Conservation (phyloP, 495 filamentous ascomycete genomes). For the Hyaloscypha hepaticicola region DNA sequence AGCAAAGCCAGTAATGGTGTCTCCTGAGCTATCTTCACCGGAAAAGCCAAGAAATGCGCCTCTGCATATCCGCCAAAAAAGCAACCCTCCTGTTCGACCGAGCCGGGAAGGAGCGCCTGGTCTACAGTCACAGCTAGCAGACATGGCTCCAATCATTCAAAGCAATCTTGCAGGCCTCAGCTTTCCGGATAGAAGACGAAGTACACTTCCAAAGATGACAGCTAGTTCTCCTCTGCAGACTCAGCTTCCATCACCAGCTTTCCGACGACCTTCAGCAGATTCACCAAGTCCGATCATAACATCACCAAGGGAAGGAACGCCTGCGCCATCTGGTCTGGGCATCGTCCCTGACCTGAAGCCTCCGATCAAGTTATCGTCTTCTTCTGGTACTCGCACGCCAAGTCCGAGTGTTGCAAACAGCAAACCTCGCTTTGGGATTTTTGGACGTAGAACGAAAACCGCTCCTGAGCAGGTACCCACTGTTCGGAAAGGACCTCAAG, state of each 20-base stretch:
- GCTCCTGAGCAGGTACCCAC: conserved; percentile 49
- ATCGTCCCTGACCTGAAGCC: conserved; percentile 30
- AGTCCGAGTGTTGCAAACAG: conserved; percentile 45
- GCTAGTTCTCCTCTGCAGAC: conserved; percentile 17
- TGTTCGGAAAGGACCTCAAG: conserved; percentile 77
- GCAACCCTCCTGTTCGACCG: conserved; percentile 58
- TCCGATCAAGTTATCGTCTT: conserved; percentile 13
- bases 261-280: conserved; percentile 41
- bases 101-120: conserved; percentile 79
- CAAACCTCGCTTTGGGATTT: conserved; percentile 69
- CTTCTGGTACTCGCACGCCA: conserved; percentile 39
- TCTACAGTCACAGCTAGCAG: conserved; percentile 53
- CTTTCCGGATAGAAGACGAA: conserved; percentile 28
- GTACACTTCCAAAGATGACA: conserved; percentile 3
- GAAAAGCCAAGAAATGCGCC: neutral
- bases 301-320: conserved; percentile 43
- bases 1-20: conserved; percentile 30
- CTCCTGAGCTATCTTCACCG: conserved; percentile 14
- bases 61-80: conserved; percentile 19
- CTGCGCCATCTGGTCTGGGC: conserved; percentile 37
- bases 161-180: conserved; percentile 62
- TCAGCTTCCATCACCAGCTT: conserved; percentile 27
- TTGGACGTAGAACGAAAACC: conserved; percentile 69
- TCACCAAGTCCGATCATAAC: conserved; percentile 33
- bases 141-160: conserved; percentile 68